phyloP scores from a whole-genome alignment of 768 basidiomycete genomes.

The Naganishia vishniacii region DNA sequence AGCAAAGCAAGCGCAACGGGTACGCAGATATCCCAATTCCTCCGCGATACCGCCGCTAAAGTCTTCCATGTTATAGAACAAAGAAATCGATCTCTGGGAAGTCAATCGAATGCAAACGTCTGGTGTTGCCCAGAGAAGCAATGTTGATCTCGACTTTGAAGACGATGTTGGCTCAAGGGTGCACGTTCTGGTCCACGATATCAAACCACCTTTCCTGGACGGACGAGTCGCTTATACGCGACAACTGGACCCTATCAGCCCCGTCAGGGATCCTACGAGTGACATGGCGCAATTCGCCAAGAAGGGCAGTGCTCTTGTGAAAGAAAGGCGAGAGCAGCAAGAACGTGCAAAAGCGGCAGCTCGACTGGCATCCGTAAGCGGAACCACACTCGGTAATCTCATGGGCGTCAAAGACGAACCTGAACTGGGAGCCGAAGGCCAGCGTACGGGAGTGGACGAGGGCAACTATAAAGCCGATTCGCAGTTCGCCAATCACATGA shows the following conservation, averaged over 20 bases:
- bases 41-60: slow-evolving; percentile 30
- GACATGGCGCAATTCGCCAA: slow-evolving; percentile 95
- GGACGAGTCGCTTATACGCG: slow-evolving; percentile 93
- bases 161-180: slow-evolving; percentile 87
- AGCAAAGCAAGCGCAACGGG: slow-evolving; percentile 92
- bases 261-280: slow-evolving; percentile 83
- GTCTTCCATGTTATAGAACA: slow-evolving; percentile 58
- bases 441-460: slow-evolving; percentile 50
- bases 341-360: slow-evolving; percentile 91
- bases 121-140: slow-evolving; percentile 79
- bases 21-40: slow-evolving; percentile 50
- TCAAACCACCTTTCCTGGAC: slow-evolving; percentile 96
- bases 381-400: slow-evolving; percentile 91
- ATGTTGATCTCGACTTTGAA: slow-evolving; percentile 87
- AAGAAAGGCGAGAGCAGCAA: slow-evolving; percentile 92
- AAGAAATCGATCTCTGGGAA: slow-evolving; percentile 98
- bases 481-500: slow-evolving; percentile 92
- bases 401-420: slow-evolving; percentile 96
- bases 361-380: slow-evolving; percentile 83
- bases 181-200: slow-evolving; percentile 92
- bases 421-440: slow-evolving; percentile 63
- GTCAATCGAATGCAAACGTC: slow-evolving; percentile 95
- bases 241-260: slow-evolving; percentile 94
- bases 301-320: slow-evolving; percentile 90
- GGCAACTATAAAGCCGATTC: slow-evolving; percentile 79